Base-by-base conservation (phyloP, 1,139 yeast species). In the Yamadazyma jaroonii region DNA sequence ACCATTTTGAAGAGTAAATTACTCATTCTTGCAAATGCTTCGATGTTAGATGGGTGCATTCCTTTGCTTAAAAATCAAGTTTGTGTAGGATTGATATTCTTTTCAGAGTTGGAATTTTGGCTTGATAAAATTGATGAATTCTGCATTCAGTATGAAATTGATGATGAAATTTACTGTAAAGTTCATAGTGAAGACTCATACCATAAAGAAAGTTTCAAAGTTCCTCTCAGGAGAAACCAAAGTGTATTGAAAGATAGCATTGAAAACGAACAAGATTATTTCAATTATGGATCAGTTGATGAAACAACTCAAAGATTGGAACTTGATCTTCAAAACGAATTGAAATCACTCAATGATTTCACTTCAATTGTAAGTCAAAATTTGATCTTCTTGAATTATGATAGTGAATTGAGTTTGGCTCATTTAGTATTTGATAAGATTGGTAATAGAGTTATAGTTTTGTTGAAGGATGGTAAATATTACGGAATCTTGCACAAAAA, bases 401-500 rank as follows among this genome's bases (percentile, higher is more conserved):
- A 71, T 38, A 67, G 80, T 14, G 81, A 79, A 23, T 50, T 79
- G 33, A 65, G 78, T 15, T 60, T 79, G 41, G 81, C 79, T 3
- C 76, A 77, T 46, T 61, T 72, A 53, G 62, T 79, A 21, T 79
- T 79, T 50, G 74, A 77, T 34, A 72, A 74, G 45, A 58, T 79
- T 29, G 84, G 84, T 1, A 72, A 69, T 32, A 54, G 83, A 36
- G 75, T 71, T 11, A 64, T 79, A 25, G 76, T 78, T 17, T 66
- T 77, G 24, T 52, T 71, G n/a, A 64, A 66, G 36, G 62, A 72
- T 27, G 83, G 82, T 9, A 56, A 59, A 41, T 78, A 69, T 50
- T 65, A 67, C 42, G 83, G 83, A 1, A 64, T 77, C 3, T 57
- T 79, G 45, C 82, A 79, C 50, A 77, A 77, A 50, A 79, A 79